Conservation (phyloP, 129 eudicot genomes). For the Arctium lappa region DNA sequence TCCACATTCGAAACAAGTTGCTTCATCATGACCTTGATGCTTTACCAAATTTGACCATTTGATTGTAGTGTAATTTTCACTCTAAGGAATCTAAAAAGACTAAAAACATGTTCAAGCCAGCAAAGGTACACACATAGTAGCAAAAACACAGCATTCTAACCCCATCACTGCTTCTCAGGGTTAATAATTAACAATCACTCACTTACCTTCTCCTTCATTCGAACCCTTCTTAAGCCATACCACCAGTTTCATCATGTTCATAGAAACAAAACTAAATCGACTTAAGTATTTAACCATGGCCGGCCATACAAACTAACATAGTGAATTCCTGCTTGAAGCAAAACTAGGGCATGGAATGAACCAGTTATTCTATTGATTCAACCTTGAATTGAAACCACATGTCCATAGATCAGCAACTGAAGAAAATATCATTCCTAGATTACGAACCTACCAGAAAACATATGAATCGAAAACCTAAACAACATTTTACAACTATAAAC, state of each 20-base stretch:
- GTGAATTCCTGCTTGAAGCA: constrained; percentile 1
- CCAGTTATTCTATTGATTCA: not conserved
- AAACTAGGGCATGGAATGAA: constrained; percentile 22
- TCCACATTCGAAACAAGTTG: constrained; percentile 5
- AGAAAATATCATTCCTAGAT: not conserved
- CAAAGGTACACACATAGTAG: not conserved
- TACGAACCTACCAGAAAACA: constrained; percentile 8
- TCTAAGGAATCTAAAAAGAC: not conserved
- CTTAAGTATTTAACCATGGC: not conserved
- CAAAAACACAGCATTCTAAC: not conserved
- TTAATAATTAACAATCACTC: not conserved
- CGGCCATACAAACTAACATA: not conserved
- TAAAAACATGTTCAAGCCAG: not conserved
- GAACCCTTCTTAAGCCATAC: constrained; percentile 4
- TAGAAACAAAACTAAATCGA: not conserved
- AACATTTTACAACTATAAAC: not conserved
- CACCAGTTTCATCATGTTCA: constrained; percentile 2
- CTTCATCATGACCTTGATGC: not conserved
- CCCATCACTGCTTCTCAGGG: not conserved
- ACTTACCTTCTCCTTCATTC: not conserved
- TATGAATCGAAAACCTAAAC: not conserved
- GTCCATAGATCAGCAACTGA: not conserved
- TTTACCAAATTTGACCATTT: constrained; percentile 9
- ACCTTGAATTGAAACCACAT: not conserved
- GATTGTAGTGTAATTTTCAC: not conserved